Percentiles rank a stretch among this genome's conserved stretches.
phyloP scores from a whole-genome alignment of 495 filamentous ascomycete species.

The Neurospora tetraspora region DNA sequence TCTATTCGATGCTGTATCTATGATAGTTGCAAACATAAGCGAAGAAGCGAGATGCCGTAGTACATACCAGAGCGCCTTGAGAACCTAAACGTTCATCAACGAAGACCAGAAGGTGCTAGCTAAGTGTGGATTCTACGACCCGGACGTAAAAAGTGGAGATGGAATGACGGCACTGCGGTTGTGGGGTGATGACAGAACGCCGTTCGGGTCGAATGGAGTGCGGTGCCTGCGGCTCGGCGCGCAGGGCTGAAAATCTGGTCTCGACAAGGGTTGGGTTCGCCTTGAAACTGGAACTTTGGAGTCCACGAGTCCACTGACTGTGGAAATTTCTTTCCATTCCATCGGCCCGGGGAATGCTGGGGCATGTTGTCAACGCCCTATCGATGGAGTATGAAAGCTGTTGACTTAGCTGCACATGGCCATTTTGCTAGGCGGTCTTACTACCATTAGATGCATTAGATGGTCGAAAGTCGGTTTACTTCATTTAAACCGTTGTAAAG shows the following conservation, averaged over 20 bases:
- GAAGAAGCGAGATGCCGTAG: not conserved
- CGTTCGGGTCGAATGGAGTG: not conserved
- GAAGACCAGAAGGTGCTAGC: not conserved
- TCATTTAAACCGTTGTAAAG: no score
- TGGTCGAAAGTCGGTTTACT: no score
- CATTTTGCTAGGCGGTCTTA: no score
- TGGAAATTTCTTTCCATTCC: not conserved
- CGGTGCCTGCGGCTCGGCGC: not conserved
- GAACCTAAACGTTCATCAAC: not conserved
- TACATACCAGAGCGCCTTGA: not conserved
- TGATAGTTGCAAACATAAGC: no score
- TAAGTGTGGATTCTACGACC: not conserved
- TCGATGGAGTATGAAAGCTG: not conserved
- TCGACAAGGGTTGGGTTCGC: not conserved
- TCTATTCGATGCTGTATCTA: no score
- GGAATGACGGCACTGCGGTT: not conserved
- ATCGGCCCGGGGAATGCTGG: not conserved
- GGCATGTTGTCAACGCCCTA: not conserved
- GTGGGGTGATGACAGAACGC: not conserved
- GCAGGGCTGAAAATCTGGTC: not conserved
- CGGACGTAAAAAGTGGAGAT: not conserved
- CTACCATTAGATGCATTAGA: no score
- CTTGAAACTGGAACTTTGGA: not conserved
- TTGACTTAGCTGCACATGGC: not conserved
- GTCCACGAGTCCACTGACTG: not conserved